Base-by-base conservation (phyloP, 768 basidiomycete species). In the Boletus sp. region DNA sequence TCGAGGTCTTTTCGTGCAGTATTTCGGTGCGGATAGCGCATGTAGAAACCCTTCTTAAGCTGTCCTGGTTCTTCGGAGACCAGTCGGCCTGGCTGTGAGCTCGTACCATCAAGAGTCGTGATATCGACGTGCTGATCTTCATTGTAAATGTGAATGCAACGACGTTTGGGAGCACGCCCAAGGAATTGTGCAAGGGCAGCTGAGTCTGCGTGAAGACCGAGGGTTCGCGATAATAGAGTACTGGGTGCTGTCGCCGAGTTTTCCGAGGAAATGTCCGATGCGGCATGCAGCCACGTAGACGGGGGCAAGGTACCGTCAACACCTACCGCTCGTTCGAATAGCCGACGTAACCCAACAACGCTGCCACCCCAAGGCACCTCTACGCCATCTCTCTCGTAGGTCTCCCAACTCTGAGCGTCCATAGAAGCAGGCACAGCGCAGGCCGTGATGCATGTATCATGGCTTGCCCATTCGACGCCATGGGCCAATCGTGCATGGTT, bases 401-500 rank as follows among this genome's bases (percentile, higher is more conserved):
- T 65, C 24, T 77, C 68, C 68, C 68, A 74, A 33, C 53, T 64
- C 36, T 68, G 68, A 20, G 75, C 65, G 5, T 76, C 71, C 0
- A 62, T 49, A 12, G 71, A 56, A 15, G 79, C 68, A 10, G 72
- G 66, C 24, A 75, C 64, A 8, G 79, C 80, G 36, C 77, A 80
- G 39, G 71, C 73, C 48, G 73, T 72, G 24, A 83, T 77, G 54
- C 81, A 82, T 32, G 80, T 76, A 44, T 83, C 82, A 56, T 82
- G 80, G 33, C 75, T 80, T 17, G 77, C 75, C 67, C 75, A 82
- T 54, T 81, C 77, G 40, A 77, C 67, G 14, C 73, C 68, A 56
- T 82, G 80, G 9, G 76, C 70, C n/a, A 82, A 65, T 17, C 82
- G 78, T 40, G 77, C 79, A 61, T 82, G 80, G 50, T 82, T 82